A percentile compares a stretch with the other conserved stretches of the same genome.
Conservation (phyloP, 495 filamentous ascomycete species). For the Xylaria palmicola region DNA sequence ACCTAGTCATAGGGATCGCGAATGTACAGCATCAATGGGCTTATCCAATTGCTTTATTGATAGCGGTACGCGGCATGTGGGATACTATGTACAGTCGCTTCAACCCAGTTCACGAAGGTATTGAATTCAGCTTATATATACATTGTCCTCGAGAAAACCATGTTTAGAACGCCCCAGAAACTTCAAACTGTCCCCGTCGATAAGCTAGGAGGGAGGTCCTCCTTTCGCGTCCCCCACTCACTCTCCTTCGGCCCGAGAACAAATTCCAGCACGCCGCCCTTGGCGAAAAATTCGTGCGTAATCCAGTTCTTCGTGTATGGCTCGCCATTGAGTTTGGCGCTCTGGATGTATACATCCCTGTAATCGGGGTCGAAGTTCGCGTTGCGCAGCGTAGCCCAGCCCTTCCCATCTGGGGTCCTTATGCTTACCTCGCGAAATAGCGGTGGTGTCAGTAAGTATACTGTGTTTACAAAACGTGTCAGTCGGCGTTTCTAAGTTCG, state of each 20-base stretch:
- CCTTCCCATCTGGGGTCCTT: constrained; percentile 53
- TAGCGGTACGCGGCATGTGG: not conserved
- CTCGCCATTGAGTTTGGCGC: constrained; percentile 61
- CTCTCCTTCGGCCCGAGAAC: constrained; percentile 61
- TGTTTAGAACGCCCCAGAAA: not conserved
- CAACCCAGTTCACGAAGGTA: not conserved
- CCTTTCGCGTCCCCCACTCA: constrained; percentile 65
- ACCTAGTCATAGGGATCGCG: not conserved
- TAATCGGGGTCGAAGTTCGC: constrained; percentile 63
- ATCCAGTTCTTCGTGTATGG: constrained; percentile 70
- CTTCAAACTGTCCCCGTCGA: constrained; percentile 27
- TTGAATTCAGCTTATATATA: not conserved
- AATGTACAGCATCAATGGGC: not conserved
- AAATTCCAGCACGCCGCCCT: constrained; percentile 65
- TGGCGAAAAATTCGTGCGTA: constrained; percentile 67
- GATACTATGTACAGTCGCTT: not conserved
- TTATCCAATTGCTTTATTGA: too few species aligned
- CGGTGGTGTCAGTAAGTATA: constrained; percentile 67
- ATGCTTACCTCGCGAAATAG: constrained; percentile 65
- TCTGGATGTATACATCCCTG: constrained; percentile 64
- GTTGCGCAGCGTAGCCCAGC: constrained; percentile 56
- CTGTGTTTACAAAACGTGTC: too few species aligned
- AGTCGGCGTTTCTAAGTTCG: too few species aligned
- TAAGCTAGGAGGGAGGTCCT: constrained; percentile 66
- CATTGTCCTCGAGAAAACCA: not conserved